Evolutionary conservation across 257 asterid species (phyloP), one percentile per base, ranked within the genome.

Genomic region (Dorcoceras hygrometricum): DNA sequence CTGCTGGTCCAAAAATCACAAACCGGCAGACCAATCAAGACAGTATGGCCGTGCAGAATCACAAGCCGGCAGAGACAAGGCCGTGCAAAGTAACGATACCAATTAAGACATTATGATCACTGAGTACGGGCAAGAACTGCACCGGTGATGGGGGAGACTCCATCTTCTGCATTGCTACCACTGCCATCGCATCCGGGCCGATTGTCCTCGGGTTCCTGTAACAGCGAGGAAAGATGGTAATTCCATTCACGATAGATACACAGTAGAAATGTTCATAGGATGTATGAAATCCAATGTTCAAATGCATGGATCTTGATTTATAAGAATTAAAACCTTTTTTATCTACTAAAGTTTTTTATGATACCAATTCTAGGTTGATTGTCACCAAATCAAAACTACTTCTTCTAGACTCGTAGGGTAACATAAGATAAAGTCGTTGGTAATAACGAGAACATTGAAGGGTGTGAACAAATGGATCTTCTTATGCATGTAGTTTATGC

Each of bases 141-240:
- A 92, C 98, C 0, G 98, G 89, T n/a, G 97, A 86, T 65, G 98
- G 98, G 9, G 95, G 89, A 70, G 98, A 75, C 72, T 92, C 98
- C 98, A 92, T 92, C 82, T 86, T 89, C 81, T 89, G 82, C 97
- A 89, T 89, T 75, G 98, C 98, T 58, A 84, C 97, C 3, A 83
- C 89, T 23, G 98, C 98, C 98, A 92, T 87, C 39, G 95, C 89
- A 19, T 91, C 95, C 0, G 90, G 90, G 10, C 78, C 76, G 8
- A 88, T 89, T 23, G 90, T 89, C 83, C 98, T 91, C 1, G 98
- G 96, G 29, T 82, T 78, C 89, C 98, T 91, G 92, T 28, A 77
- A 78, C 61, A 58, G 67, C 50, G 23, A 8, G 53, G 2, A 12
- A n/a, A 57, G 54, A 19, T 46, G 59, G 4, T 39, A 19, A 56